These are phyloP conservation scores for Gracilaria caudata DNA, from an alignment of 23 red algal genomes.

Conservation along the genomic window DNA sequence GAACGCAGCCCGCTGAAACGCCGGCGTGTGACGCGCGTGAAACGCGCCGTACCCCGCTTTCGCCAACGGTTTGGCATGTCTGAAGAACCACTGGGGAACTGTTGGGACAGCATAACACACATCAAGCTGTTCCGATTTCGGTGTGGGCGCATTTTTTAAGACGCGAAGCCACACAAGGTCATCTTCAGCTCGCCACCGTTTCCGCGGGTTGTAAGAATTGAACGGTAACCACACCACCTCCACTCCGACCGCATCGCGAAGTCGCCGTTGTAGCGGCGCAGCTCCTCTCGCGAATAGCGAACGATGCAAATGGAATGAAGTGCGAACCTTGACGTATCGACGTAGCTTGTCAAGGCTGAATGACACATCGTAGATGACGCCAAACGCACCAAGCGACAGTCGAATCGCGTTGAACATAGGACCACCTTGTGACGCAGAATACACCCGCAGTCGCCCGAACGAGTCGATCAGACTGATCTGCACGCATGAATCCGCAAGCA, in stretches of 20 bases:
- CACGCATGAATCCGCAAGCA: conserved; percentile 15
- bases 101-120: conserved; percentile 32
- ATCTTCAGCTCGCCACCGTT: conserved; percentile 31
- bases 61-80: conserved; percentile 10
- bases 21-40: conserved; percentile 16
- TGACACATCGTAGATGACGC: conserved; percentile 49
- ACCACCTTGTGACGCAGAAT: background rate
- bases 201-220: conserved; percentile 23
- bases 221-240: conserved; percentile 47
- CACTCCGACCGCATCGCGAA: conserved; percentile 10
- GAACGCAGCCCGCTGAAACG: conserved; percentile 30
- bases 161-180: conserved; percentile 35
- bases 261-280: background rate
- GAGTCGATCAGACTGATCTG: conserved; percentile 53
- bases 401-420: conserved; percentile 24
- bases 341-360: conserved; percentile 12
- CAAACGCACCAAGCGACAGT: conserved; percentile 51
- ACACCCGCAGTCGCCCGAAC: conserved; percentile 50
- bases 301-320: conserved; percentile 11
- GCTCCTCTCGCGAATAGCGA: conserved; percentile 13
- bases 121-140: conserved; percentile 12
- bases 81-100: conserved; percentile 32
- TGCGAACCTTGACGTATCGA: conserved; percentile 22
- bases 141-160: background rate
- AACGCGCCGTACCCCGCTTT: conserved; percentile 33